Percentiles rank a stretch among this genome's conserved stretches.
phyloP scores from a whole-genome alignment of 2,329 filamentous ascomycete species.

The Fusarium begoniae region DNA sequence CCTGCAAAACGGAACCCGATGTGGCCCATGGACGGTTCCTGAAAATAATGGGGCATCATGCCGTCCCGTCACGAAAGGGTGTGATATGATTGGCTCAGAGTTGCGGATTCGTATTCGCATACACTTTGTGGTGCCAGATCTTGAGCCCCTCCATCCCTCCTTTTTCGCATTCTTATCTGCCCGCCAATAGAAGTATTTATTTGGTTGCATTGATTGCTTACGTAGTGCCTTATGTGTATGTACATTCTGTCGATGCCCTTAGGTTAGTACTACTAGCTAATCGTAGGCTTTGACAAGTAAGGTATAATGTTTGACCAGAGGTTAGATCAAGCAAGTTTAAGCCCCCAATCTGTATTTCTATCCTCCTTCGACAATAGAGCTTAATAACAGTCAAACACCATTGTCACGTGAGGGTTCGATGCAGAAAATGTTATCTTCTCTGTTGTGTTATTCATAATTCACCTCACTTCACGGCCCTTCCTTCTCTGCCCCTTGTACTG shows the following conservation, averaged over 20 bases:
- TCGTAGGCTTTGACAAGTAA: neutral
- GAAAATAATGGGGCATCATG: slow-evolving; percentile 9
- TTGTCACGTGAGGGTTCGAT: neutral
- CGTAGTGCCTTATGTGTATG: neutral
- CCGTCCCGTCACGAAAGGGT: neutral
- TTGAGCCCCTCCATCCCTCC: slow-evolving; percentile 20
- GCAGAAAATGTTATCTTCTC: neutral
- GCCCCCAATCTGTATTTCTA: neutral
- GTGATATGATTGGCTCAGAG: slow-evolving; percentile 22
- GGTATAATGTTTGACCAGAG: neutral
- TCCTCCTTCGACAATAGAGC: neutral
- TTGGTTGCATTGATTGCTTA: slow-evolving; percentile 5
- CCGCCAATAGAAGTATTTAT: slow-evolving; percentile 4
- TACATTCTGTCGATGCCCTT: slow-evolving; percentile 1
- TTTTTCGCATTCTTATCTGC: slow-evolving; percentile 38
- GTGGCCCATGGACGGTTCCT: slow-evolving; percentile 21
- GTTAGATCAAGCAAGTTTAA: neutral
- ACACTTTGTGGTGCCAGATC: slow-evolving; percentile 28
- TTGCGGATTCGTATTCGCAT: slow-evolving; percentile 39
- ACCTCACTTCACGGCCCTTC: slow-evolving; percentile 1
- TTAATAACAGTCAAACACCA: neutral
- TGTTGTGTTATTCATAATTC: neutral
- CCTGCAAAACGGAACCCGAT: slow-evolving; percentile 19
- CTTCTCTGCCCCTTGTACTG: slow-evolving; percentile 1
- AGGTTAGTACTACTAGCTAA: neutral